Evolutionary conservation across 306 rosid genomes (phyloP).

Genomic region (Quercus suber): DNA sequence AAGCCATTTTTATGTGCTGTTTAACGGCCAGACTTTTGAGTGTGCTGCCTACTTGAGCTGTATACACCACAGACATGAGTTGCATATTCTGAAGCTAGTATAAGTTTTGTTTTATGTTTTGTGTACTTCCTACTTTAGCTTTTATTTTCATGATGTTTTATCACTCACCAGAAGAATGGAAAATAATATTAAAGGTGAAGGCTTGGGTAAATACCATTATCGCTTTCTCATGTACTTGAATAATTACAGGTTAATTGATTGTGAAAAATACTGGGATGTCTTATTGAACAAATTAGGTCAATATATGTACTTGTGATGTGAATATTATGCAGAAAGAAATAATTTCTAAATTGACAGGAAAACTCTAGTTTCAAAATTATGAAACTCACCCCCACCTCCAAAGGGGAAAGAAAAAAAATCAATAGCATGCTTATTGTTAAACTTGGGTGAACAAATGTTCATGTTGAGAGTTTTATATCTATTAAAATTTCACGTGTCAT

Average conservation of each 20-base stretch:
- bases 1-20: slow-evolving; percentile 22
- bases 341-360: neutral
- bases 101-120: neutral
- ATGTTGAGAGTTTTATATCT: no score
- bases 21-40: neutral
- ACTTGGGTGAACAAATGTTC: neutral
- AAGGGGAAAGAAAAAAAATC: neutral
- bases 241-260: neutral
- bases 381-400: no score
- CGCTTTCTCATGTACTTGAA: neutral
- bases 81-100: neutral
- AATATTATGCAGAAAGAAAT: neutral
- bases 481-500: neutral
- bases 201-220: neutral
- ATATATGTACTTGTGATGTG: neutral
- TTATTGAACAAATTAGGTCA: no score
- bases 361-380: neutral
- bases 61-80: neutral
- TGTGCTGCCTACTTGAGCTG: neutral
- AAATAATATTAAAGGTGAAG: neutral
- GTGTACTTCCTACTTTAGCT: neutral
- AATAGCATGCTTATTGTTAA: neutral
- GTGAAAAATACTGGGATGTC: neutral
- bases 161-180: neutral
- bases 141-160: neutral